Conservation (phyloP, 2,329 filamentous ascomycete species). For the Pseudogymnoascus sp. region DNA sequence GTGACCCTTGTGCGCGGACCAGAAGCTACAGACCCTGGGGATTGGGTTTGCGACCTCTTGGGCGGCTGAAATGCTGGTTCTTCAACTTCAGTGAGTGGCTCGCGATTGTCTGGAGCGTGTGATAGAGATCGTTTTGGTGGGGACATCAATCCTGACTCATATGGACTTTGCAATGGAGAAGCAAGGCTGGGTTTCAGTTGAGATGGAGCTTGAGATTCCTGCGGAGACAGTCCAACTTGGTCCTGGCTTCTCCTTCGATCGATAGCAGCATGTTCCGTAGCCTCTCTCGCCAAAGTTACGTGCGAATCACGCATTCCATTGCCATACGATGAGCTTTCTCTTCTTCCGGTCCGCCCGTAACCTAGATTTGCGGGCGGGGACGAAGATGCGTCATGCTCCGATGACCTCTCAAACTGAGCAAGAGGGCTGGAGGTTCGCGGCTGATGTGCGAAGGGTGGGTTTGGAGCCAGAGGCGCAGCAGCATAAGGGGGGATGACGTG, state of each 20-base stretch:
- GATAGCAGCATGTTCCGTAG: conserved; percentile 20
- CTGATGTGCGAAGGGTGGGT: conserved; percentile 47
- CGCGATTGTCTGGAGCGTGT: conserved; percentile 25
- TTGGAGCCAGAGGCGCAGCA: conserved; percentile 36
- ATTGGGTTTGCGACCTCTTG: conserved; percentile 54
- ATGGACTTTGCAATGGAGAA: conserved; percentile 22
- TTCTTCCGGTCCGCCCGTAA: background rate
- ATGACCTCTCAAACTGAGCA: conserved; percentile 50
- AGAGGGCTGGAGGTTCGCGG: conserved; percentile 59
- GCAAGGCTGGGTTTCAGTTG: conserved; percentile 27
- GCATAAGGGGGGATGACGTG: conserved; percentile 27
- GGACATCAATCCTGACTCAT: conserved; percentile 40
- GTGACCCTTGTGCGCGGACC: conserved; percentile 38
- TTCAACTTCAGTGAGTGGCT: conserved; percentile 23
- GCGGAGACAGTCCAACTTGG: conserved; percentile 20
- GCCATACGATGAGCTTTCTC: conserved; percentile 20
- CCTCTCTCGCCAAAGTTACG: conserved; percentile 15
- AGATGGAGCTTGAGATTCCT: conserved; percentile 42
- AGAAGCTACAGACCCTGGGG: conserved; percentile 44
- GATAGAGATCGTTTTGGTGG: conserved; percentile 47
- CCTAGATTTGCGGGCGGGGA: background rate
- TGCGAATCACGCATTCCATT: background rate
- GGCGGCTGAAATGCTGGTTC: conserved; percentile 31
- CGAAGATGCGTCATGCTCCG: conserved; percentile 19
- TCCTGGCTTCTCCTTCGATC: conserved; percentile 5